Evolutionary conservation across 2,329 filamentous ascomycete species (phyloP).

Genomic region (Diaporthe humulicola): DNA sequence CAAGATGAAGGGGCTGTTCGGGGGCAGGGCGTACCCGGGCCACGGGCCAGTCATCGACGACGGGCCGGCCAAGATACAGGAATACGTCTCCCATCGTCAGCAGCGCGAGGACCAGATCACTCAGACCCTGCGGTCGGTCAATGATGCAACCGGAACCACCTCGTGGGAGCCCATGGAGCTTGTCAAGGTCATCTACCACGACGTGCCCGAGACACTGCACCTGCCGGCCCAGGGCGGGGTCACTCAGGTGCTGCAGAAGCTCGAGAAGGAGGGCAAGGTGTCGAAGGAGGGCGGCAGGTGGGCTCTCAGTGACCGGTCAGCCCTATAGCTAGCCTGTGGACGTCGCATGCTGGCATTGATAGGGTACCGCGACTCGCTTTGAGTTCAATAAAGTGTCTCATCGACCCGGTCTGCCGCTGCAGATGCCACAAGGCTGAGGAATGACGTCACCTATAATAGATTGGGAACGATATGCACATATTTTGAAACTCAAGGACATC

Average conservation of each 20-base stretch:
- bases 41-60: conserved; percentile 86
- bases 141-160: conserved; percentile 44
- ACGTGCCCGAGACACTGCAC: conserved; percentile 82
- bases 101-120: conserved; percentile 85
- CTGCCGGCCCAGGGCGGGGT: conserved; percentile 82
- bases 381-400: neutral
- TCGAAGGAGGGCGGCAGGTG: conserved; percentile 54
- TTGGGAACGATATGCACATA: neutral
- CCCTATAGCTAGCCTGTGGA: conserved; percentile 49
- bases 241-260: conserved; percentile 82
- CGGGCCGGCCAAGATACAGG: conserved; percentile 77
- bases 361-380: neutral
- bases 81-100: conserved; percentile 87
- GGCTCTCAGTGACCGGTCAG: conserved; percentile 58
- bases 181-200: conserved; percentile 88
- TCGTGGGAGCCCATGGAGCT: conserved; percentile 82
- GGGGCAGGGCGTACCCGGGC: conserved; percentile 84
- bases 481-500: too few relatives aligned
- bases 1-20: conserved; percentile 71
- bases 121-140: conserved; percentile 66
- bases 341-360: neutral
- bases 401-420: neutral
- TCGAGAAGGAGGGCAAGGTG: conserved; percentile 80
- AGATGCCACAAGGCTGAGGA: conserved; percentile 17
- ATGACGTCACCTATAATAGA: conserved; percentile 34